Evolutionary conservation across 2,329 filamentous ascomycete genomes (phyloP), one percentile per base, ranked within the genome.

Genomic region (Nemania sp.): DNA sequence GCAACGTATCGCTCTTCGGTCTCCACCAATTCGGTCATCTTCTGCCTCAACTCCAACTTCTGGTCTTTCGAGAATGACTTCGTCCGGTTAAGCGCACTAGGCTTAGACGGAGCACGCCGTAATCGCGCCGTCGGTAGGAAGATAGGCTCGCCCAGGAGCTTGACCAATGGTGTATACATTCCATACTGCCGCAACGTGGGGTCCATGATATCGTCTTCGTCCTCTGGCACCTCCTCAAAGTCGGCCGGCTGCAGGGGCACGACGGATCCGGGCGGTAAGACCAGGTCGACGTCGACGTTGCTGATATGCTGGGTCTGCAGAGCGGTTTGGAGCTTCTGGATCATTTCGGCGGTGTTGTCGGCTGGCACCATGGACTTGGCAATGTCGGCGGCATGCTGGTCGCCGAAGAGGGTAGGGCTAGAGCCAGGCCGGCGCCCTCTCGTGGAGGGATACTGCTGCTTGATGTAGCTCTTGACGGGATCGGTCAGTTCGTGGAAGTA

Each of bases 1-100:
- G 82, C 80, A 36, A 99, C 91, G 72, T 97, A 99, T 70, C 90
- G 87, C 68, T 94, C 91, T 70, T 99, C 94, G 0, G 94, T 99
- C 65, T 96, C 90, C 28, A 97, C 83, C 55, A 97, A 75, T 70
- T 99, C 94, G 54, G 84, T 86, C 79, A 99, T 86, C 70, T 96
- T 93, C 72, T 92, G 88, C 34, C 92, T 85, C 61, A 97, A 76
- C 47, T 89, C 88, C 62, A 91, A 81, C 67, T 96, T 95, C 67
- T 97, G 90, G 52, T 89, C 85, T 62, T 85, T 86, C 30, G 86
- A 81, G 65, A 97, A 95, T 0, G 86, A 83, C 64, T 86, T 89
- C 63, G 83, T 89, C 61, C 88, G 81, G 69, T 90, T 94, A 42
- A 94, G 75, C 31, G 90, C 86, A 33, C 86, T 91, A 6, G 92